Evolutionary conservation across 202 grass and related monocot genomes (phyloP), one percentile per base, ranked within the genome.

Genomic region (Cymbopogon flexuosus): DNA sequence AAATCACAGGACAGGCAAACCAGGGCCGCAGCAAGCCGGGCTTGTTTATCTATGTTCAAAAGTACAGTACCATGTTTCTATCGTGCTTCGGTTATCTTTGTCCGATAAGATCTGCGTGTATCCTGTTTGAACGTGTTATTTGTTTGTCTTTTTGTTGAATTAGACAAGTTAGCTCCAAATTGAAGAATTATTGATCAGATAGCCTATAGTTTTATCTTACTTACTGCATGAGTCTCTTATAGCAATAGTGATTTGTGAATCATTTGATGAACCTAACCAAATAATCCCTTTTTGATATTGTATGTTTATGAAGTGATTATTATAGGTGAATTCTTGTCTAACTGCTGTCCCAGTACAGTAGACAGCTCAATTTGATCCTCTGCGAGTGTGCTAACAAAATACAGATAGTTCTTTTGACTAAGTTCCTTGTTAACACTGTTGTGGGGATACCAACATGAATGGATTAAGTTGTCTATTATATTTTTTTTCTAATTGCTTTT

Each of bases 401-500:
- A 8, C 62, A 62, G 15, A 29, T 65, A 58, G 18, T 4, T 58
- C 2, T 56, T 58, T 58, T 23, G 22, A 10, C 54, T 8, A 58
- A 36, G 52, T 36, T 8, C 54, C 56, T 42, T 84, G 5, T 70
- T 70, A 69, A 33, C 2, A n/a, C 18, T 47, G 23, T 52, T 68
- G 34, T 88, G 22, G 24, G 23, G 51, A 80, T 73, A 71, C 64
- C n/a, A 76, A 29, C 71, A 66, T 77, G 54, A 58, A 75, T 51
- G 39, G 57, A 64, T 69, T 3, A n/a, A 46, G 46, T 56, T 66
- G 10, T 67, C 4, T 33, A 27, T 27, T 27, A 27, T 27, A 39
- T 68, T 33, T 65, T 14, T 56, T 29, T 10, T 15, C 19, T 10
- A 12, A 2, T 72, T 72, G 30, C 75, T 29, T 52, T 52, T 64